These are phyloP conservation scores for Aspergillus sp. DNA, from an alignment of 2,329 filamentous ascomycete species.

Conservation along the genomic window DNA sequence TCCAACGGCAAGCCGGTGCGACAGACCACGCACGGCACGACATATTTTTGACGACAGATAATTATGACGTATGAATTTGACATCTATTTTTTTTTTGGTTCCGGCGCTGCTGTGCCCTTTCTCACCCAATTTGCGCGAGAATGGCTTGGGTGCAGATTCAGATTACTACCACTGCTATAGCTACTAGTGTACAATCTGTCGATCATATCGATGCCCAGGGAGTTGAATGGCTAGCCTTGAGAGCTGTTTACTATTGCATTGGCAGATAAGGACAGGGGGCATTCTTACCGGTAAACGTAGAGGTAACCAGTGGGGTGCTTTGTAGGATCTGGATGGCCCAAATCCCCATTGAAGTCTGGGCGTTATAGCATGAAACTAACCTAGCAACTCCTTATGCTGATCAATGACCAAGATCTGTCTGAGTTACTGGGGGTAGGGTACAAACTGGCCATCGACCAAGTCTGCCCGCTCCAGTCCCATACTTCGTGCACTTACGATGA, in stretches of 20 bases:
- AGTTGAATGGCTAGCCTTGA: neutral
- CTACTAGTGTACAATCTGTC: neutral
- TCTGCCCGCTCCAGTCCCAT: neutral
- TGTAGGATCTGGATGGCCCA: neutral
- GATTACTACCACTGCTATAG: neutral
- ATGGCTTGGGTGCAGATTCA: neutral
- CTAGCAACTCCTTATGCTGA: neutral
- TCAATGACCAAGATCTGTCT: neutral
- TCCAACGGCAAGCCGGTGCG: conserved; percentile 8
- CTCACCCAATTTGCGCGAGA: neutral
- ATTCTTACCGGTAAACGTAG: neutral
- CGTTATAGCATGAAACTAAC: neutral
- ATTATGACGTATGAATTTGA: conserved; percentile 21
- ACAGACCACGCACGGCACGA: conserved; percentile 15
- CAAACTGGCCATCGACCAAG: neutral
- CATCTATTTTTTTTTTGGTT: neutral
- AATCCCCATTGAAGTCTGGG: neutral
- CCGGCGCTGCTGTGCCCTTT: neutral
- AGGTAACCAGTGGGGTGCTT: neutral
- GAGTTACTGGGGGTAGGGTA: neutral
- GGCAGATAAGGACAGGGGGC: neutral
- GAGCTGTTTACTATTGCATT: neutral
- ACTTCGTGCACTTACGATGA: neutral
- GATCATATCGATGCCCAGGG: neutral
- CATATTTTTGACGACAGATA: conserved; percentile 20